Evolutionary conservation across 345 rosid species (phyloP), one percentile per base, ranked within the genome.

Genomic region (Viola odorata): DNA sequence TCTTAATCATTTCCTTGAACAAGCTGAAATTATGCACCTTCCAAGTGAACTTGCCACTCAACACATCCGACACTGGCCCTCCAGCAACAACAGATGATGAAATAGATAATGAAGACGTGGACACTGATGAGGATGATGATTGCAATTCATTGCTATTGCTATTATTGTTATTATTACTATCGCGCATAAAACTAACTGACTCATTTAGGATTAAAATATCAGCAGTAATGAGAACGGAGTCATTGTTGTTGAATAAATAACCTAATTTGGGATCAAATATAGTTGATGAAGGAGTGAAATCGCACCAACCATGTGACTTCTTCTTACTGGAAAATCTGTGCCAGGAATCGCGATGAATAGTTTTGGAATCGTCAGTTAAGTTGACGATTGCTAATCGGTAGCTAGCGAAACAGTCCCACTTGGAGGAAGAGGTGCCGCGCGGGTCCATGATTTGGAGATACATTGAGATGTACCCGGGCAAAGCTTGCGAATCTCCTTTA

Each of bases 221-320:
- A 5, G 97, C 97, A 1, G 96, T 86, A 12, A 94, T 82, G 36
- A 86, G 77, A 59, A 94, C 80, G 0, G 92, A 81, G 56, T 90
- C 97, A 23, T 78, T 84, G 49, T 73, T 84, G 50, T 73, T 84
- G 11, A 76, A 82, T 64, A 94, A 62, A 68, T 76, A 94, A 42
- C 99, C 99, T 78, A 77, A 69, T 79, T 84, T 90, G 47, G 96
- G 73, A 80, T 94, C 99, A 38, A 88, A 82, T 57, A 94, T 73
- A 9, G 91, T 82, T 5, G 97, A 82, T 38, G 85, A 82, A 57
- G 95, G 91, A 4, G 97, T 83, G 77, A 94, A 94, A 80, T 94
- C 97, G 68, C 99, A 94, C 99, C 99, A 94, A 5, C 99, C 99
- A 68, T 94, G 99, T 12, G 99, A 90, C 75, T 90, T 94, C 82